Evolutionary conservation across 2,329 filamentous ascomycete genomes (phyloP), one percentile per base, ranked within the genome.

Genomic region (Nigrospora osmanthi): DNA sequence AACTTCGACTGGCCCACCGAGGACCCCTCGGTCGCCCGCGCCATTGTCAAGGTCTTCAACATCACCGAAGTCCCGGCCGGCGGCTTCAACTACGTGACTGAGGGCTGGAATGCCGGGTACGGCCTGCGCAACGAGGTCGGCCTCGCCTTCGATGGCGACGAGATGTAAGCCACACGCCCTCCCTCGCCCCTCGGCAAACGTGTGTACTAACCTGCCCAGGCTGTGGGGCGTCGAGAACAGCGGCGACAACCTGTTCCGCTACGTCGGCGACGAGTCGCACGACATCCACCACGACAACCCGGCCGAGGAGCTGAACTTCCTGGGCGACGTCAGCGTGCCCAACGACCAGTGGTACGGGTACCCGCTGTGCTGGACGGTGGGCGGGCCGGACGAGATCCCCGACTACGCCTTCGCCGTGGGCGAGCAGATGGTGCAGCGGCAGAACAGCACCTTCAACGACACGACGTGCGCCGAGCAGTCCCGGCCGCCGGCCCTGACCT

Each of bases 81-180:
- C 2, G 58, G 64, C 1, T 64, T 62, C 52, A 59, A 72, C 40
- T 72, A 64, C 13, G 67, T 71, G 37, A 45, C 59, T 70, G 19
- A 65, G 7, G 58, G 58, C 13, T 61, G 56, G 55, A 54, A 54
- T 17, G 56, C 54, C 4, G 58, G 78, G 2, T 83, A 77, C 71
- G 80, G 81, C 16, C 68, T 85, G 11, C 70, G 81, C 11, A 85
- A 85, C 52, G 77, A 78, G 9, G 80, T 84, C 6, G 81, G 80
- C 19, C 49, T 61, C 31, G 57, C 49, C 2, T 61, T 61, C 38
- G 58, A 61, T 19, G 54, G 50, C 2, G 63, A 81, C 30, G 72
- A 64, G 14, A 74, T 40, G 47, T 45, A 33, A 7, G 35, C 33
- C 13, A 35, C 14, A 6, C 2, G 4, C 12, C 15, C n/a, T 16